Evolutionary conservation across 2,329 filamentous ascomycete species (phyloP), one percentile per base, ranked within the genome.

Genomic region (Aspergillus neotritici): DNA sequence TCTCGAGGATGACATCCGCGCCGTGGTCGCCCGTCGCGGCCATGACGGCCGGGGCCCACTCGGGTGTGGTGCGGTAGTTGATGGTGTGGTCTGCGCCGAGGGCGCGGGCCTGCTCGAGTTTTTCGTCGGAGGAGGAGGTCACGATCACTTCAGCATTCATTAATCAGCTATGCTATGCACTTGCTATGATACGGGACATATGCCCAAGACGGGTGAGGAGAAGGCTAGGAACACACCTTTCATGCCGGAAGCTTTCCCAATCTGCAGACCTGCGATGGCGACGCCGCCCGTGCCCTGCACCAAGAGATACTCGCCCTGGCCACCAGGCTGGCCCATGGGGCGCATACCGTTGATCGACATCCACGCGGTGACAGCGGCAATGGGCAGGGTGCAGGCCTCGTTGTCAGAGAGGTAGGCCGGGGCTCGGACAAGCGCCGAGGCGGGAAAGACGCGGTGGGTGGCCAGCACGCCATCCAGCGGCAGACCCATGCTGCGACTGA

Each of bases 401-500:
- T 70, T 64, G 36, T 65, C 60, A 1, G 54, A 54, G 43, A 69
- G 48, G 17, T 63, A 62, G 14, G 46, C 47, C 1, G 73, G 71
- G 0, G 71, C 60, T 37, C 61, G 64, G 13, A 76, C 64, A 5
- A 72, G 44, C 0, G 51, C 56, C 43, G 67, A 48, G 11, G 62
- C 66, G 0, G 70, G 66, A 21, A 76, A 62, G 2, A 68, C 63
- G 10, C 70, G 58, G 44, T 72, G 73, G 21, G 69, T 63, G 10
- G 64, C 51, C 11, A 76, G 51, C 0, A 69, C 62, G 1, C 74
- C 73, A 0, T 69, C 68, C 0, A 79, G 66, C 1, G 82, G 83
- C 3, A 80, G 67, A 4, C 84, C 83, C 10, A 86, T 65, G 0
- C 81, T 80, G 3, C 69, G 72, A 0, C 64, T 65, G 61, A 85